Percentiles rank a stretch among this genome's conserved stretches.
Conservation (phyloP, 768 basidiomycete species). For the Ramaria sp. region DNA sequence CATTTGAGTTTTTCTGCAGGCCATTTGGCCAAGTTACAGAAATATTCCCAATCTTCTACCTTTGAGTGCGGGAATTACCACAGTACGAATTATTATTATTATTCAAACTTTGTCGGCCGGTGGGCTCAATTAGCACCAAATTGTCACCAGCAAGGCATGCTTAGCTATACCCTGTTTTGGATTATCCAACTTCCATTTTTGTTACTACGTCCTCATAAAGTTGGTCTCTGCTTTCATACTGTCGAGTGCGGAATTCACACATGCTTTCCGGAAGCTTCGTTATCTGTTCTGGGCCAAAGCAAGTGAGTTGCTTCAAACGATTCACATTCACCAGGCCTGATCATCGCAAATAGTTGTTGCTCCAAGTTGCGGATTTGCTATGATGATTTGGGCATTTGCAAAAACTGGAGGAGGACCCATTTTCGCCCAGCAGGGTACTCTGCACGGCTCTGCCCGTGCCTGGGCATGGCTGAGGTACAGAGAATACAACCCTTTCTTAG, state of each 20-base stretch:
- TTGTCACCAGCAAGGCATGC: constrained; percentile 33
- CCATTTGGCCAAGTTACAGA: constrained; percentile 68
- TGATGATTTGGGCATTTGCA: constrained; percentile 72
- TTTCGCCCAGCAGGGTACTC: constrained; percentile 35
- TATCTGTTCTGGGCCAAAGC: constrained; percentile 66
- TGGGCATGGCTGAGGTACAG: constrained; percentile 59
- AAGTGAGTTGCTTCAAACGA: neutral
- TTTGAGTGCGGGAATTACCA: constrained; percentile 47
- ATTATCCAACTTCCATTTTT: constrained; percentile 66
- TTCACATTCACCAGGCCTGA: constrained; percentile 19
- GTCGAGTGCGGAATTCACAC: neutral
- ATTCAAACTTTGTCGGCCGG: no score
- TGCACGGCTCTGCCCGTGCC: constrained; percentile 44
- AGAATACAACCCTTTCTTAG: neutral
- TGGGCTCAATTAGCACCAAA: neutral
- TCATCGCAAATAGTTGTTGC: constrained; percentile 36
- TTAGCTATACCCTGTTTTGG: constrained; percentile 74
- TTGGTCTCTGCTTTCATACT: neutral
- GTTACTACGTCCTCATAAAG: constrained; percentile 61
- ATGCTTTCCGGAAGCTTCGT: constrained; percentile 31
- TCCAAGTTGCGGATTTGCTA: constrained; percentile 53
- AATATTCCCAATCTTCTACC: constrained; percentile 56
- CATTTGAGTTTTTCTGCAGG: constrained; percentile 48
- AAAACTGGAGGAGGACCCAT: constrained; percentile 53
- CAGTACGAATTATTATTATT: constrained; percentile 18